phyloP scores from a whole-genome alignment of 176 grass and related monocot species.

The Secale cereale region DNA sequence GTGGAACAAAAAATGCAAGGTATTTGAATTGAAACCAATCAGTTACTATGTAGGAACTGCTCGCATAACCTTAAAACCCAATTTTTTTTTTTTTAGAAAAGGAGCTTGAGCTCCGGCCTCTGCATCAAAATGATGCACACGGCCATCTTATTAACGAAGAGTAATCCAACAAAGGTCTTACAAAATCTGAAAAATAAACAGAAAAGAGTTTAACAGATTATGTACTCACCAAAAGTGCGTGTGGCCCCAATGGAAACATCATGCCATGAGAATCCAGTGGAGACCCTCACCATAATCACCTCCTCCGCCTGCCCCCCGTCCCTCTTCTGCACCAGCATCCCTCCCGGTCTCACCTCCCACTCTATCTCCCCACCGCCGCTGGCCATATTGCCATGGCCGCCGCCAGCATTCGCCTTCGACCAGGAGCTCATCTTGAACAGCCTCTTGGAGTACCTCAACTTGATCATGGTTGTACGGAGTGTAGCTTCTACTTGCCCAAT shows the following conservation, averaged over 20 bases:
- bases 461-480: conserved; percentile 79
- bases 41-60: neutral
- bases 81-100: no score
- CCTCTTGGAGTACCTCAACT: conserved; percentile 88
- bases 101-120: no score
- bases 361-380: conserved; percentile 46
- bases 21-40: neutral
- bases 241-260: conserved; percentile 81
- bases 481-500: no score
- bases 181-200: neutral
- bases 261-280: conserved; percentile 77
- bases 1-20: neutral
- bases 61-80: neutral
- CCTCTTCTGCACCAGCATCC: conserved; percentile 99
- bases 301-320: conserved; percentile 44
- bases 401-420: conserved; percentile 32
- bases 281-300: conserved; percentile 64
- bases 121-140: no score
- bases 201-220: neutral
- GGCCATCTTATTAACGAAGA: no score
- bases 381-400: neutral
- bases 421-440: conserved; percentile 86
- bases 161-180: no score
- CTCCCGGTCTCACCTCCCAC: conserved; percentile 90
- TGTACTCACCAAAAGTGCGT: conserved; percentile 71